Evolutionary conservation across 176 grass and related monocot genomes (phyloP).

Genomic region (Bonia amplexicaulis): DNA sequence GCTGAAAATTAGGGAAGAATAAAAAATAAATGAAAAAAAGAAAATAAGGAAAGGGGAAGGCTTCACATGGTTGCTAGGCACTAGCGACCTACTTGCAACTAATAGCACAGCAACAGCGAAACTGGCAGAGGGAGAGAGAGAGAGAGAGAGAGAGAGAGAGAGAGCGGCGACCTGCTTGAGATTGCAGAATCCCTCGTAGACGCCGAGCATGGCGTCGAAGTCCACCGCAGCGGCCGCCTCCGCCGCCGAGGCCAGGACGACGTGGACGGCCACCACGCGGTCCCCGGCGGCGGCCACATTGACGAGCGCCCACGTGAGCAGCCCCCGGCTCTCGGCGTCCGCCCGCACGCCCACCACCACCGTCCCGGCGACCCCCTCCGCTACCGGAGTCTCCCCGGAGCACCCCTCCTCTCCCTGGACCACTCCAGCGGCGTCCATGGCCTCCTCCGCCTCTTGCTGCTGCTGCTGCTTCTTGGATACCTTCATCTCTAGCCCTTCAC

Average conservation of each 20-base stretch:
- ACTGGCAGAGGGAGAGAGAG: neutral
- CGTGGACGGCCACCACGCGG: conserved; percentile 80
- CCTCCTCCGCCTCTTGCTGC: neutral
- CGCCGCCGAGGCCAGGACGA: conserved; percentile 36
- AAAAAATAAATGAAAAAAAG: neutral
- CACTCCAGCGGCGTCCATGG: neutral
- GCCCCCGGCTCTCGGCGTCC: conserved; percentile 69
- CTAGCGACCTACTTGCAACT: neutral
- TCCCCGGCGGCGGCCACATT: conserved; percentile 60
- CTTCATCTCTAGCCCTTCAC: conserved; percentile 22
- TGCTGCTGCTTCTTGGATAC: conserved; percentile 18
- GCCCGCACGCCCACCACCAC: conserved; percentile 69
- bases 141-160: neutral
- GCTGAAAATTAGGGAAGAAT: neutral
- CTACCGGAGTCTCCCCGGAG: neutral
- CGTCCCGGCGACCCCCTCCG: conserved; percentile 25
- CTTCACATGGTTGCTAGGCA: conserved; percentile 3
- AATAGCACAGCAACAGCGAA: neutral
- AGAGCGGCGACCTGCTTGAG: conserved; percentile 74
- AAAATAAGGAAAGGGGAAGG: neutral
- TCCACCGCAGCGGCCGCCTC: conserved; percentile 43
- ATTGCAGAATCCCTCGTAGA: conserved; percentile 86
- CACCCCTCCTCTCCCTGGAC: neutral
- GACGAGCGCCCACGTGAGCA: conserved; percentile 88
- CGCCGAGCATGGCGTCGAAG: conserved; percentile 80